Percentiles rank a stretch among this genome's conserved stretches.
These are phyloP conservation scores for Tulasnella sp. DNA, from an alignment of 768 basidiomycete species.

Conservation along the genomic window DNA sequence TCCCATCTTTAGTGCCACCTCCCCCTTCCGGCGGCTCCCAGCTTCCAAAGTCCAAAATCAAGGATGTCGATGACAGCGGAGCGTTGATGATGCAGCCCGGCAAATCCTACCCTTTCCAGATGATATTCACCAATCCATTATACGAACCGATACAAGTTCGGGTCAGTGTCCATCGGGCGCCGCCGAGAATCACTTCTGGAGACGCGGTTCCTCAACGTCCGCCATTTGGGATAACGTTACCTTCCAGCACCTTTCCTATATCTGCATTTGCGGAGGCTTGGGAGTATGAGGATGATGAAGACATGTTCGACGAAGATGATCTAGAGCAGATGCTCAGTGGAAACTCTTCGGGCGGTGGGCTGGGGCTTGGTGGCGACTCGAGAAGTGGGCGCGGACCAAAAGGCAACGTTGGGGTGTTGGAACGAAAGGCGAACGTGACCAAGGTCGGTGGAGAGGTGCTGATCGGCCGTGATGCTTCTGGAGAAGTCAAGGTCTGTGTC, in stretches of 20 bases:
- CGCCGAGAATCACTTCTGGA: constrained; percentile 30
- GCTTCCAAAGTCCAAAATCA: constrained; percentile 24
- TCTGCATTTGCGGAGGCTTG: constrained; percentile 92
- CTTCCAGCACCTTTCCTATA: constrained; percentile 68
- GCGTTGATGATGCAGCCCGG: constrained; percentile 52
- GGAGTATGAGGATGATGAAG: constrained; percentile 89
- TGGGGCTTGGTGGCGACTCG: constrained; percentile 35
- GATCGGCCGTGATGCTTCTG: constrained; percentile 68
- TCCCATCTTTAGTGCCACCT: constrained; percentile 49
- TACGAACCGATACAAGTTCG: constrained; percentile 93
- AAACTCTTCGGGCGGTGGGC: constrained; percentile 41
- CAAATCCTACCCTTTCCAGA: constrained; percentile 76
- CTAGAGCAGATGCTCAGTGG: constrained; percentile 30
- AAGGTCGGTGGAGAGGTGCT: constrained; percentile 84
- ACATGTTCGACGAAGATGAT: constrained; percentile 55
- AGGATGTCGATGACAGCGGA: constrained; percentile 31
- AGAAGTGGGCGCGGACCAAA: constrained; percentile 35
- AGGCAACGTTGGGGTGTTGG: constrained; percentile 61
- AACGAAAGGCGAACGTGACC: constrained; percentile 83
- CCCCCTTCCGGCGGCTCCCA: constrained; percentile 30
- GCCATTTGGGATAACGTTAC: constrained; percentile 74
- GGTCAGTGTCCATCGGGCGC: constrained; percentile 67
- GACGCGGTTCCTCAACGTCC: constrained; percentile 39
- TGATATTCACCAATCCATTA: constrained; percentile 88
- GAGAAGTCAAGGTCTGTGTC: constrained; percentile 65